Percentiles rank a stretch among this genome's conserved stretches.
phyloP scores from a whole-genome alignment of 306 rosid genomes.

The Vigna trinervia region DNA sequence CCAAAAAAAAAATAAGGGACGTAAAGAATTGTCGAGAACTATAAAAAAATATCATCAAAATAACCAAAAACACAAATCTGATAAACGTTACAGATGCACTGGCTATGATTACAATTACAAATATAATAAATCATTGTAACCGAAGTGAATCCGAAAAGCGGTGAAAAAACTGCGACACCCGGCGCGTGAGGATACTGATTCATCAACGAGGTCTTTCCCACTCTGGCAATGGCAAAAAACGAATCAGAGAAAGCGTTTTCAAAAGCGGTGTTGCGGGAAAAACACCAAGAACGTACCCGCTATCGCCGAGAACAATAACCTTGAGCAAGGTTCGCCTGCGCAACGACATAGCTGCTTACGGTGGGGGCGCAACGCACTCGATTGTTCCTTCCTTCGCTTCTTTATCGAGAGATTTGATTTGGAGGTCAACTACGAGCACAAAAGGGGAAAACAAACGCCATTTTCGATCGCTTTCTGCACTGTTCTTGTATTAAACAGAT shows the following conservation, averaged over 20 bases:
- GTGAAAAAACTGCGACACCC: neutral
- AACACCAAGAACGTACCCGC: conserved; percentile 74
- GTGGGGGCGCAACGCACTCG: conserved; percentile 27
- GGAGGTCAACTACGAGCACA: conserved; percentile 33
- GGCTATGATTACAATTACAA: neutral
- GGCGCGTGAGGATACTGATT: conserved; percentile 81
- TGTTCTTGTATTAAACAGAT: neutral
- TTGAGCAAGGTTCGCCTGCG: conserved; percentile 96
- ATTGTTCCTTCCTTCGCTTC: neutral
- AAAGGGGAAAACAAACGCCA: conserved; percentile 54
- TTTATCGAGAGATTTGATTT: conserved; percentile 1
- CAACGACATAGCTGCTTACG: conserved; percentile 68
- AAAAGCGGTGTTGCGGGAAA: conserved; percentile 25
- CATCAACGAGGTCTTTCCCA: conserved; percentile 97
- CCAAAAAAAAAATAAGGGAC: neutral
- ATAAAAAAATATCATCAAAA: conserved; percentile 12
- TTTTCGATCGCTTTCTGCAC: conserved; percentile 53
- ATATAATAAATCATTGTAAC: neutral
- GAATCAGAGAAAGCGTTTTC: conserved; percentile 5
- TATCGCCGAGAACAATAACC: conserved; percentile 98
- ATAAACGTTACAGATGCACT: conserved; percentile 23
- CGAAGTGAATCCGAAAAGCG: neutral
- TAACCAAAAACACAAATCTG: conserved; percentile 14
- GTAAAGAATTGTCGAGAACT: neutral
- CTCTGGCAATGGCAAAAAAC: conserved; percentile 61